Conservation (phyloP, 345 rosid genomes). For the Salix dunnii region DNA sequence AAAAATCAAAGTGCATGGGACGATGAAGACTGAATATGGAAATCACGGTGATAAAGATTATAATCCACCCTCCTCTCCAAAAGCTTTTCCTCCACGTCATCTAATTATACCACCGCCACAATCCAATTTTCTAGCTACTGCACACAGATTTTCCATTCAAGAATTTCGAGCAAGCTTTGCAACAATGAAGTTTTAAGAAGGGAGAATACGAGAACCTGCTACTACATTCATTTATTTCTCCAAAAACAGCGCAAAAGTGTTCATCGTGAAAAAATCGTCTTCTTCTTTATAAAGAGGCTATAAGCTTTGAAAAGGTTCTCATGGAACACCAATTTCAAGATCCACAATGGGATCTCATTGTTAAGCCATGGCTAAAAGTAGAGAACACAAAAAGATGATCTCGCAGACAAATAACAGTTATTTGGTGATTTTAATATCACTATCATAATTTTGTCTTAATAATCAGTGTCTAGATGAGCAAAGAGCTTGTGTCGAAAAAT, state of each 20-base stretch:
- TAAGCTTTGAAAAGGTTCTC: slow-evolving; percentile 86
- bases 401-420: slow-evolving; percentile 59
- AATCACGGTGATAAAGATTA: no score
- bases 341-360: slow-evolving; percentile 65
- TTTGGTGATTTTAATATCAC: slow-evolving; percentile 73
- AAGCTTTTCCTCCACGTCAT: no score
- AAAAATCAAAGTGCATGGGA: not conserved
- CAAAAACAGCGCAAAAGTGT: slow-evolving; percentile 50
- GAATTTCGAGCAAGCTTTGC: slow-evolving; percentile 75
- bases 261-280: slow-evolving; percentile 96
- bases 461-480: slow-evolving; percentile 69
- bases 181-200: slow-evolving; percentile 53
- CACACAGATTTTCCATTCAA: slow-evolving; percentile 62
- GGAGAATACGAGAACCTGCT: slow-evolving; percentile 81
- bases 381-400: slow-evolving; percentile 70
- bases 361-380: slow-evolving; percentile 64
- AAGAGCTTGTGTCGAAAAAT: slow-evolving; percentile 46
- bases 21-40: no score
- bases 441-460: slow-evolving; percentile 82
- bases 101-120: no score
- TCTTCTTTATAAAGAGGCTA: slow-evolving; percentile 78
- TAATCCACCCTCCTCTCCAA: no score
- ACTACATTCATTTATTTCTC: slow-evolving; percentile 66
- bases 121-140: slow-evolving; percentile 35
- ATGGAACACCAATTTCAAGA: slow-evolving; percentile 93